Base-by-base conservation (phyloP, 768 basidiomycete species). In the Gloeopeniophorella convolvens region DNA sequence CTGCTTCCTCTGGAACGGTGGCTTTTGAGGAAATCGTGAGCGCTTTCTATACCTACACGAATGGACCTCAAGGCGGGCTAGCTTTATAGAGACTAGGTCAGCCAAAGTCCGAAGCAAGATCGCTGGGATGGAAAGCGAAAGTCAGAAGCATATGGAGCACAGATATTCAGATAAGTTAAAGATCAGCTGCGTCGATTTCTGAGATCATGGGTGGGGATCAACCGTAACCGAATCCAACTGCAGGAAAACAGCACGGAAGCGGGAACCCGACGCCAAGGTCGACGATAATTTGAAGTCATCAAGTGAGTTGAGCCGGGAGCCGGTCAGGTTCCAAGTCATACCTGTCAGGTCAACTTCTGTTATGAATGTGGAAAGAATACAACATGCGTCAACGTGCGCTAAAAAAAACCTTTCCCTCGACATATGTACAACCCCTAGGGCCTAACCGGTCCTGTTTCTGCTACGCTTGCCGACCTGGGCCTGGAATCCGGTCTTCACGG, bases 401-500 rank as follows among this genome's bases (percentile, higher is more conserved):
- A 55, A 51, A 43, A 36, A 3, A 23, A 28, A 16, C n/a, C 12
- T 41, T 39, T 30, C 42, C 43, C 36, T 45, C 40, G 16, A 42
- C 41, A 48, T 47, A 54, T 39, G 45, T 42, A 36, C 23, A 35
- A 46, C 44, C 34, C 31, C 45, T 36, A 40, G 27, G 23, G 34
- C 27, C 52, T 55, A 85, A 20, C 82, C 82, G 7, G 80, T 82
- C 70, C 83, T 85, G 70, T 85, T 87, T 70, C 83, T 85, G 70
- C 83, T 87, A 63, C 88, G 75, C 75, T 82, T 89, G 45, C 89
- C 89, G 50, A 92, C 86, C 65, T 96, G 92, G 46, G 93, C 94
- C 72, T 96, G 91, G 81, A 87, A 99, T 70, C 95, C 95, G 54
- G 89, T 93, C 82, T 98, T 97, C 83, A 99, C 95, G 31, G 92